A percentile compares a stretch with the other conserved stretches of the same genome.
Conservation (phyloP, 768 basidiomycete genomes). For the Tylopilus felleus region DNA sequence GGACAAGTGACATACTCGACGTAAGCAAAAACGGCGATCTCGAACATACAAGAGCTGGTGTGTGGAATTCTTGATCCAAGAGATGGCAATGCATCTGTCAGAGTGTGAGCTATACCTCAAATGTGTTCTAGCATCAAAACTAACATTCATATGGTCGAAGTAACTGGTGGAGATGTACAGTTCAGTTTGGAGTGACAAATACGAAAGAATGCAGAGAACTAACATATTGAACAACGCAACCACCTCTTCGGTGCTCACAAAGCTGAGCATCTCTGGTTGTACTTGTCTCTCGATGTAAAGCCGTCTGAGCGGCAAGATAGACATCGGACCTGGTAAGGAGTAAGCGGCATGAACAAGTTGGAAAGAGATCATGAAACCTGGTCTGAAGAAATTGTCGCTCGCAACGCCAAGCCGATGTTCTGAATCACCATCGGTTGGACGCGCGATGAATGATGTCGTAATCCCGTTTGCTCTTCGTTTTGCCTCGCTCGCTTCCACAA, state of each 20-base stretch:
- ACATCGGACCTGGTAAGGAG: constrained; percentile 68
- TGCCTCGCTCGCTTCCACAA: constrained; percentile 86
- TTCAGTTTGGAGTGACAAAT: constrained; percentile 2
- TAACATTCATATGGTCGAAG: constrained; percentile 73
- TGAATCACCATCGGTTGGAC: constrained; percentile 35
- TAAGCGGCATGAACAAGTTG: constrained; percentile 1
- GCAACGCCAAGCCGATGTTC: constrained; percentile 70
- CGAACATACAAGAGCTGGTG: constrained; percentile 89
- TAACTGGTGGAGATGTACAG: constrained; percentile 42
- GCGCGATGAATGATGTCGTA: constrained; percentile 39
- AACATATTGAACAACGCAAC: constrained; percentile 89
- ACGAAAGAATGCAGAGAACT: constrained; percentile 29
- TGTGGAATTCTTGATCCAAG: constrained; percentile 87
- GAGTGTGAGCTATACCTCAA: constrained; percentile 6
- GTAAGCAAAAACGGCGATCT: constrained; percentile 94
- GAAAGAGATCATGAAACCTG: constrained; percentile 49
- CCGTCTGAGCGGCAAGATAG: constrained; percentile 76
- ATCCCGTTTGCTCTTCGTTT: constrained; percentile 61
- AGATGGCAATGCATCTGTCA: constrained; percentile 73
- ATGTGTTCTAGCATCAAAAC: constrained; percentile 25
- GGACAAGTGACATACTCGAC: constrained; percentile 57
- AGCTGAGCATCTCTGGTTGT: constrained; percentile 91
- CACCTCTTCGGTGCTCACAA: constrained; percentile 85
- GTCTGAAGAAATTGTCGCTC: constrained; percentile 88
- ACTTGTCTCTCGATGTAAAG: constrained; percentile 85